Evolutionary conservation across 441 rosid genomes (phyloP).

Genomic region (Capsella rubella): DNA sequence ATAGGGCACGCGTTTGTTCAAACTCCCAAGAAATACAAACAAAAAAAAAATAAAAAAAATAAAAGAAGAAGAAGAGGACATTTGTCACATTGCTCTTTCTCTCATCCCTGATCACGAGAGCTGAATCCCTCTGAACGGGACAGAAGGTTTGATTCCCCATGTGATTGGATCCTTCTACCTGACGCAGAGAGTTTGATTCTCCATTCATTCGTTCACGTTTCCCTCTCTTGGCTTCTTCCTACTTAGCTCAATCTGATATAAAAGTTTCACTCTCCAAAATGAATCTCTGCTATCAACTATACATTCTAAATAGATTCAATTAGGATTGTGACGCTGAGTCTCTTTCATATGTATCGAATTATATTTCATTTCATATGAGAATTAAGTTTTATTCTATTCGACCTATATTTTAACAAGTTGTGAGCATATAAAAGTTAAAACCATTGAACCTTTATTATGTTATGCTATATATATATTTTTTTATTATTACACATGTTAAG

Average conservation of each 20-base stretch:
- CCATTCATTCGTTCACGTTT: constrained; percentile 31
- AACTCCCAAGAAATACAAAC: constrained; percentile 41
- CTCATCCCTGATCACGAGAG: constrained; percentile 33
- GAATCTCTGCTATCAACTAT: background rate
- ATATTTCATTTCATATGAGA: background rate
- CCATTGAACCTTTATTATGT: too few species aligned
- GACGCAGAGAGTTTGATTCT: constrained; percentile 15
- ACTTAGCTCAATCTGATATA: background rate
- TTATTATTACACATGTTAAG: background rate
- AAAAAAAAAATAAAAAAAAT: constrained; percentile 4
- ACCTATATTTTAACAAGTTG: too few species aligned
- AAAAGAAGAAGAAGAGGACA: constrained; percentile 34
- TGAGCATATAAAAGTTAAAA: too few species aligned
- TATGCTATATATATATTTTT: too few species aligned
- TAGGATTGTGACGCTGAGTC: constrained; percentile 13
- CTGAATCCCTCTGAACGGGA: constrained; percentile 11
- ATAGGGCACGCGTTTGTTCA: constrained; percentile 50
- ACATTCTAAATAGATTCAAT: background rate
- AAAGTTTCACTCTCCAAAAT: constrained; percentile 21
- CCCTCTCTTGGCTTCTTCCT: constrained; percentile 33
- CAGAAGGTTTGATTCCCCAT: constrained; percentile 32
- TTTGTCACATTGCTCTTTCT: constrained; percentile 40
- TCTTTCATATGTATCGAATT: constrained; percentile 14
- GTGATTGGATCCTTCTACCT: constrained; percentile 30
- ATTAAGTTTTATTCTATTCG: too few species aligned